phyloP scores from a whole-genome alignment of 2,329 filamentous ascomycete genomes.

The Xylogone sp. region DNA sequence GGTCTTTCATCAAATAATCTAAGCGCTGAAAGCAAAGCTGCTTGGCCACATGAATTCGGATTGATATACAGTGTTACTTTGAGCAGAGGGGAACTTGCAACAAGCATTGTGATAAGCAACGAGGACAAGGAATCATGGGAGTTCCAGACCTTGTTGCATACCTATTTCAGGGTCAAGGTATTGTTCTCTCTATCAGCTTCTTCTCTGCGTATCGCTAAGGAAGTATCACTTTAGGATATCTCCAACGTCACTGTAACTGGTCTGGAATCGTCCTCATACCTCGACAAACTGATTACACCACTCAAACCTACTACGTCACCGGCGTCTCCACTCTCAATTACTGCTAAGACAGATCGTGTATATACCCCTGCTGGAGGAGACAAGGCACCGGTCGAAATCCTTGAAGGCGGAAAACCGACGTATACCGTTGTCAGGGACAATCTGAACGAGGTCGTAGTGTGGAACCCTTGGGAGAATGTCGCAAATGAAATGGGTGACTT shows the following conservation, averaged over 20 bases:
- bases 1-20: conserved; percentile 75
- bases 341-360: conserved; percentile 80
- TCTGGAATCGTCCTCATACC: conserved; percentile 71
- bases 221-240: conserved; percentile 62
- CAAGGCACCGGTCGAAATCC: conserved; percentile 53
- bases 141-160: conserved; percentile 88
- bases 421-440: conserved; percentile 81
- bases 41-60: conserved; percentile 85
- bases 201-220: conserved; percentile 7
- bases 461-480: conserved; percentile 95
- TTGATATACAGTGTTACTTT: conserved; percentile 92
- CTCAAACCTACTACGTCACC: conserved; percentile 58
- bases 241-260: conserved; percentile 67
- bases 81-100: conserved; percentile 69
- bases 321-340: conserved; percentile 58
- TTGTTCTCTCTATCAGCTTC: conserved; percentile 10
- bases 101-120: conserved; percentile 83
- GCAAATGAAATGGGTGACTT: conserved; percentile 81
- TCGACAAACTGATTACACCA: conserved; percentile 72
- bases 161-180: conserved; percentile 80
- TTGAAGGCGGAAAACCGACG: conserved; percentile 57
- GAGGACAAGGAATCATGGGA: conserved; percentile 80
- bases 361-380: conserved; percentile 70
- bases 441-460: conserved; percentile 84
- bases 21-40: conserved; percentile 60